These are phyloP conservation scores for Pythium chondricola DNA, from an alignment of 352 stramenopile genomes.

Conservation along the genomic window DNA sequence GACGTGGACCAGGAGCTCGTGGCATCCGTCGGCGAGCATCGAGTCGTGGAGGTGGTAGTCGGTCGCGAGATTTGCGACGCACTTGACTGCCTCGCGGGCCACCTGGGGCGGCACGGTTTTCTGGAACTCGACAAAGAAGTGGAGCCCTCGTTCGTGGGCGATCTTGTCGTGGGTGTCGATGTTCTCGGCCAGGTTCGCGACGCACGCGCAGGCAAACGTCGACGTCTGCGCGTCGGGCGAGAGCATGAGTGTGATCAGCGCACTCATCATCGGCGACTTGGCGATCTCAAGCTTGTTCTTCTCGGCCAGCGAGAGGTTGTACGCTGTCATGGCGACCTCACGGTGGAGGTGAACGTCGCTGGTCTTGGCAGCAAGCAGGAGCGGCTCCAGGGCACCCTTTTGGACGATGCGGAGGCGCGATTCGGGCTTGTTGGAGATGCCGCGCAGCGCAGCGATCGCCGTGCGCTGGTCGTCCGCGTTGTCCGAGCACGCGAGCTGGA, in stretches of 20 bases:
- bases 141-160: slow-evolving; percentile 59
- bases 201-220: slow-evolving; percentile 63
- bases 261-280: slow-evolving; percentile 62
- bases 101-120: slow-evolving; percentile 25
- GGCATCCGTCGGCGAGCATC: slow-evolving; percentile 68
- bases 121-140: slow-evolving; percentile 75
- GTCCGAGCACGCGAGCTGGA: slow-evolving; percentile 91
- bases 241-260: slow-evolving; percentile 84
- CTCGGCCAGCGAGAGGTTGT: slow-evolving; percentile 92
- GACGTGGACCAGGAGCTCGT: slow-evolving; percentile 76
- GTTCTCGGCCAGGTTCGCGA: slow-evolving; percentile 94
- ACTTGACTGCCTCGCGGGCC: slow-evolving; percentile 63
- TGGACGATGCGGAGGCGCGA: slow-evolving; percentile 84
- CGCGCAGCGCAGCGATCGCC: slow-evolving; percentile 89
- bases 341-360: slow-evolving; percentile 68
- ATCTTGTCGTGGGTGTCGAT: slow-evolving; percentile 82
- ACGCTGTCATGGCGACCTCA: slow-evolving; percentile 87
- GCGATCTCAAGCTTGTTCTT: slow-evolving; percentile 93
- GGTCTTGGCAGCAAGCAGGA: slow-evolving; percentile 79
- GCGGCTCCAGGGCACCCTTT: slow-evolving; percentile 85
- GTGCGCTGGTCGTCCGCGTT: slow-evolving; percentile 84
- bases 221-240: slow-evolving; percentile 65
- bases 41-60: slow-evolving; percentile 87
- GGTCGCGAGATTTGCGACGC: slow-evolving; percentile 60
- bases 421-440: slow-evolving; percentile 78